Evolutionary conservation across 1,284 basidiomycete genomes (phyloP), one percentile per base, ranked within the genome.

Genomic region (Grifola frondosa): DNA sequence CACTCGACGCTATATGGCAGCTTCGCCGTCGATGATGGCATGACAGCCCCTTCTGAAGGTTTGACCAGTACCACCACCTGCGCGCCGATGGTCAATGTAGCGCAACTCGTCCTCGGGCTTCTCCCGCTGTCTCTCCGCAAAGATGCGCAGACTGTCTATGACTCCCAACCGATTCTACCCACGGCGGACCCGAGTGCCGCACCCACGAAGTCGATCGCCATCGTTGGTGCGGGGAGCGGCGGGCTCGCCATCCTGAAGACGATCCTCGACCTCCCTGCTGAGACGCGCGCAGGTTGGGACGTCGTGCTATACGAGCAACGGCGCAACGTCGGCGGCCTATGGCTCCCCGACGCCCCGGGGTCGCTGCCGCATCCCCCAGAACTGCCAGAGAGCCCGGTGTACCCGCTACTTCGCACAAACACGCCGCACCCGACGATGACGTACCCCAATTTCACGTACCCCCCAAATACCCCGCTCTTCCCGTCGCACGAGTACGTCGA

Each of bases 361-460:
- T 49, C 62, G 4, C 61, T 68, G 9, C 63, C 68, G 3, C 50
- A 58, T 13, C 73, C 75, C 11, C 77, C 77, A 19, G 53, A 58
- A 2, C 62, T 81, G 3, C 78, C 79, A 4, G 70, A 77, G 57
- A 77, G 75, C 0, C 76, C 78, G 1, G 49, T 80, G 9, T 81
- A 81, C 47, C 77, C 77, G 4, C 65, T 62, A 7, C 65, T 81
- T n/a, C 70, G 58, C 48, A 77, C 77, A 15, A 81, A 80, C 54
- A 77, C 73, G 1, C 78, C 79, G 10, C 67, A 74, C 15, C 76
- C 58, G 20, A 58, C 59, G 30, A 66, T 81, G 77, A 73, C 77
- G 6, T 78, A 72, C 53, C 77, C 75, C 15, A 63, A 66, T 15
- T 73, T 78, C 52, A 70, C 76, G 0, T 81, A 75, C 43, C 71